These are phyloP conservation scores for Malus hybrid DNA, from an alignment of 331 rosid species.

Conservation along the genomic window DNA sequence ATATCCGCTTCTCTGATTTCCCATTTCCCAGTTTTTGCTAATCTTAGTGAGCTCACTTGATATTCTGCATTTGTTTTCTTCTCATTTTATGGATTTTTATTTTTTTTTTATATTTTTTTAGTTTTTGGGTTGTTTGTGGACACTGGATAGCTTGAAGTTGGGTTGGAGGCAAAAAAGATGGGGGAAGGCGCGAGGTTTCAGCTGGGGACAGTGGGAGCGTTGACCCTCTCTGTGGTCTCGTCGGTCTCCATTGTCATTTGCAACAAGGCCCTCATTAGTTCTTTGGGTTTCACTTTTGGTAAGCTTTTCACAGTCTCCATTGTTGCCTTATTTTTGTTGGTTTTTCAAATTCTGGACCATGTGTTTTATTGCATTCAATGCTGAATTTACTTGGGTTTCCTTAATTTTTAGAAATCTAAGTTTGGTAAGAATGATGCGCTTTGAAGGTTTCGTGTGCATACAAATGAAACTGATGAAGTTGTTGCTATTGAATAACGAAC, in stretches of 20 bases:
- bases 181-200: conserved; percentile 66
- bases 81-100: not conserved
- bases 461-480: not conserved
- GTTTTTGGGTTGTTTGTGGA: conserved; percentile 1
- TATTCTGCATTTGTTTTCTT: conserved; percentile 1
- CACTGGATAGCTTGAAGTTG: not conserved
- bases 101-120: not conserved
- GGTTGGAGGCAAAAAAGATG: conserved; percentile 38
- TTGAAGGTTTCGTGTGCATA: not conserved
- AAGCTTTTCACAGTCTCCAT: conserved; percentile 3
- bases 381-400: not conserved
- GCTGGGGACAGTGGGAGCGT: conserved; percentile 73
- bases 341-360: not conserved
- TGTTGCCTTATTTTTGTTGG: not conserved
- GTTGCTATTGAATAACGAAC: not conserved
- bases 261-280: conserved; percentile 68
- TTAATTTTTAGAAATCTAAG: not conserved
- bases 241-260: conserved; percentile 40
- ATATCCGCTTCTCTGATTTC: not conserved
- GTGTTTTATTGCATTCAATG: not conserved
- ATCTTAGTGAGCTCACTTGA: conserved; percentile 3
- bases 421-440: not conserved
- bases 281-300: conserved; percentile 72
- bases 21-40: not conserved
- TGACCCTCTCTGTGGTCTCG: conserved; percentile 60